Conservation (phyloP, 768 basidiomycete species). For the Scleroderma citrinum region DNA sequence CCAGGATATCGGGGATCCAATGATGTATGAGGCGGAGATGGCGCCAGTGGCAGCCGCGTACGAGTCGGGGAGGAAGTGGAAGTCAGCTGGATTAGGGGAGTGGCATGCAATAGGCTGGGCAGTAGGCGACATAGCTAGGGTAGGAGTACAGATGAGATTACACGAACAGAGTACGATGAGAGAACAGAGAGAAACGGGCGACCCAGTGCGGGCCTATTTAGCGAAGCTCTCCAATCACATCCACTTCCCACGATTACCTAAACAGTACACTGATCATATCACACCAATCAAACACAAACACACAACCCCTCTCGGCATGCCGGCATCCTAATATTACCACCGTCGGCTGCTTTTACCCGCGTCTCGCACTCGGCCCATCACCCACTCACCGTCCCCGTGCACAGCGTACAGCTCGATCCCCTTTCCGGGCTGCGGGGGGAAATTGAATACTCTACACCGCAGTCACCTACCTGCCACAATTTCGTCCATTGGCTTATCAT, state of each 20-base stretch:
- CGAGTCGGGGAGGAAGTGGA: slow-evolving; percentile 42
- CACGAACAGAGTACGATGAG: neutral
- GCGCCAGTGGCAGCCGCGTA: slow-evolving; percentile 40
- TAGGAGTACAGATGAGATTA: slow-evolving; percentile 8
- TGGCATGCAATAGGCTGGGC: slow-evolving; percentile 44
- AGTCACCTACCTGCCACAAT: too few species aligned
- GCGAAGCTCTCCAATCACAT: slow-evolving; percentile 7
- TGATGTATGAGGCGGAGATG: slow-evolving; percentile 63
- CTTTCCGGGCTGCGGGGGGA: too few species aligned
- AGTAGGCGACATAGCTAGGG: slow-evolving; percentile 28
- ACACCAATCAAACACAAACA: slow-evolving; percentile 17
- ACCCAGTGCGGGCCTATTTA: slow-evolving; percentile 19
- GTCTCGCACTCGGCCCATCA: neutral
- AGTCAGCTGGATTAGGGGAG: slow-evolving; percentile 17
- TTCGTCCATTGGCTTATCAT: too few species aligned
- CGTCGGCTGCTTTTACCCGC: neutral
- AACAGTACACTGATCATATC: slow-evolving; percentile 22
- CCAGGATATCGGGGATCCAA: slow-evolving; percentile 72
- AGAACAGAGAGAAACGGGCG: slow-evolving; percentile 8
- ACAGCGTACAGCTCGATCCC: neutral
- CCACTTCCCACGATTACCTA: slow-evolving; percentile 22
- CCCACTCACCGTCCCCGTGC: neutral
- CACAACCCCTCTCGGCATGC: slow-evolving; percentile 15
- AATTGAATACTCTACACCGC: too few species aligned
- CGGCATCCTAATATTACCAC: slow-evolving; percentile 12